Evolutionary conservation across 495 filamentous ascomycete genomes (phyloP), one percentile per base, ranked within the genome.

Genomic region (Penicillium ochrochloron): DNA sequence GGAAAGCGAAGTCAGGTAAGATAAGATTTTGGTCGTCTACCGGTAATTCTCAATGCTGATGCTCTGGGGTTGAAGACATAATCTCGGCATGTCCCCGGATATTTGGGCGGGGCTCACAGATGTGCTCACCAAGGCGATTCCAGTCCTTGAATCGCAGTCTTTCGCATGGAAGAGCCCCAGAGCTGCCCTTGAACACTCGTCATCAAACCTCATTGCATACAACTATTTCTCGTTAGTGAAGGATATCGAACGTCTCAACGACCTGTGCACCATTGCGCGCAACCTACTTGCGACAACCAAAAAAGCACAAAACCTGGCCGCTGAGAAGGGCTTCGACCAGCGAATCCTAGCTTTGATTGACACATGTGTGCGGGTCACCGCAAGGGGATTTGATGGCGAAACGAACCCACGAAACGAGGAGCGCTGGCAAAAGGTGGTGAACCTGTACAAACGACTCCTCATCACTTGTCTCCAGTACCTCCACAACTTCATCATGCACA

Each of bases 401-500:
- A 83, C 86, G 17, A 85, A 85, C 57, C 82, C 84, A 46, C 79
- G 80, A 48, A 87, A 87, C 39, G 88, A 90, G 70, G 84, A 88
- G 59, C 85, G 86, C 53, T 90, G 87, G 88, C 85, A 88, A 68
- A 89, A 89, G 69, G 85, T 96, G 27, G 89, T 92, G 62, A 89
- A 90, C 57, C 75, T 82, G 21, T 83, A 93, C 77, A 97, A 97
- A 76, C 94, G 93, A 70, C 83, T 96, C 4, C 82, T 97, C 31
- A 93, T 96, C 25, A 95, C 91, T 0, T 90, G 90, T 57, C 83
- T 97, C 14, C 94, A 97, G 75, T 92, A 94, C 71, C 85, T 94
- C 31, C 93, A 97, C 71, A 97, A 97, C 69, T 90, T 94, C 76
- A 90, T 93, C 31, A 91, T 92, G 77, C 90, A 92, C 66, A 96